These are phyloP conservation scores for Hygrophila difformis DNA, from an alignment of 257 asterid species.

Conservation along the genomic window DNA sequence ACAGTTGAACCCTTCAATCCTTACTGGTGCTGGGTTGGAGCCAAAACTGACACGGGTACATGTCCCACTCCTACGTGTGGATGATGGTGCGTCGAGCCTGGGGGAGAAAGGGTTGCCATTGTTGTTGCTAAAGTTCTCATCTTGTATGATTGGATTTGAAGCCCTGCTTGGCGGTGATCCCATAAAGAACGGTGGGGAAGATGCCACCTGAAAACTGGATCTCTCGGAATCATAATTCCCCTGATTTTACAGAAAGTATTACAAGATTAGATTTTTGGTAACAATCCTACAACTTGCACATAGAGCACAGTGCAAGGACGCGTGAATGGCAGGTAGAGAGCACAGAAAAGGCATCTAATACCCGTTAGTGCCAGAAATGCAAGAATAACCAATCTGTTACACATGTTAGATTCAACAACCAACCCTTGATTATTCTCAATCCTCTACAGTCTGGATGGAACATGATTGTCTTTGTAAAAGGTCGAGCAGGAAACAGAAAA, in stretches of 20 bases:
- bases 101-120: slow-evolving; percentile 29
- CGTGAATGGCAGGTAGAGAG: neutral
- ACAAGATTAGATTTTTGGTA: neutral
- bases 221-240: slow-evolving; percentile 22
- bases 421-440: too few species aligned
- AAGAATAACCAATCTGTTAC: too few species aligned
- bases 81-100: slow-evolving; percentile 19
- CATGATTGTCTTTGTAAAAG: too few species aligned
- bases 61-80: slow-evolving; percentile 29
- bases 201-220: slow-evolving; percentile 5
- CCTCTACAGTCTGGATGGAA: too few species aligned
- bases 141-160: slow-evolving; percentile 52
- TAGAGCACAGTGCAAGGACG: too few species aligned
- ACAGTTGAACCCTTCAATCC: slow-evolving; percentile 64
- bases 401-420: too few species aligned
- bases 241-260: neutral
- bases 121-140: slow-evolving; percentile 32
- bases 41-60: slow-evolving; percentile 32
- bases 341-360: neutral
- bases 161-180: slow-evolving; percentile 57
- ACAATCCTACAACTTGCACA: neutral
- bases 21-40: slow-evolving; percentile 37
- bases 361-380: neutral
- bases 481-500: too few species aligned
- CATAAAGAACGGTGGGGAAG: slow-evolving; percentile 30